Percentiles rank a stretch among this genome's conserved stretches.
These are phyloP conservation scores for Stromatinia cepivora DNA, from an alignment of 2,329 filamentous ascomycete species.

Conservation along the genomic window DNA sequence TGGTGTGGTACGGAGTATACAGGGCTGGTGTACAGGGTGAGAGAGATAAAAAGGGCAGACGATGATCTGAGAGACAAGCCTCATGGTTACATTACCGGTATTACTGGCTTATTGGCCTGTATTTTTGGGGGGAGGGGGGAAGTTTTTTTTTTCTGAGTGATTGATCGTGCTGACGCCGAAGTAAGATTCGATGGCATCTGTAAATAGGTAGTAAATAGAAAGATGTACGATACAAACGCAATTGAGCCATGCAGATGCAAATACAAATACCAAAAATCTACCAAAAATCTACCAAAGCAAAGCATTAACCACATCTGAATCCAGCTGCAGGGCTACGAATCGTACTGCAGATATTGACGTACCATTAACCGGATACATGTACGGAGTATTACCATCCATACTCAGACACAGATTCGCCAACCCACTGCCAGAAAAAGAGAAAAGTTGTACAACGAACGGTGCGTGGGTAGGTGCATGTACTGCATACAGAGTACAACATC, in stretches of 20 bases:
- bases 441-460: constrained; percentile 5
- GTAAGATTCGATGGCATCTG: background rate
- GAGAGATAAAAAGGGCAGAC: background rate
- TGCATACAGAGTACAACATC: background rate
- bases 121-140: background rate
- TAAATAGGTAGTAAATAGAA: background rate
- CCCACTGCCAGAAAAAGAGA: background rate
- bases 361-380: background rate
- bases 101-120: background rate
- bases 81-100: constrained; percentile 7
- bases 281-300: too few relatives aligned
- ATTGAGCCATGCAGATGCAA: background rate
- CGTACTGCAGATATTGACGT: background rate
- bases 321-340: background rate
- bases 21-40: too few relatives aligned
- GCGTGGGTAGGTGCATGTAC: constrained; percentile 4
- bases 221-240: background rate
- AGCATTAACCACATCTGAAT: background rate
- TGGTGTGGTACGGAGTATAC: too few relatives aligned
- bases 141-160: background rate
- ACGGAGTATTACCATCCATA: too few relatives aligned
- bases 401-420: too few relatives aligned
- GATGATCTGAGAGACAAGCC: background rate
- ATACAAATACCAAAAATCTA: background rate
- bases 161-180: background rate